Evolutionary conservation across 1,284 basidiomycete species (phyloP).

Genomic region (Fomitopsis schrenkii): DNA sequence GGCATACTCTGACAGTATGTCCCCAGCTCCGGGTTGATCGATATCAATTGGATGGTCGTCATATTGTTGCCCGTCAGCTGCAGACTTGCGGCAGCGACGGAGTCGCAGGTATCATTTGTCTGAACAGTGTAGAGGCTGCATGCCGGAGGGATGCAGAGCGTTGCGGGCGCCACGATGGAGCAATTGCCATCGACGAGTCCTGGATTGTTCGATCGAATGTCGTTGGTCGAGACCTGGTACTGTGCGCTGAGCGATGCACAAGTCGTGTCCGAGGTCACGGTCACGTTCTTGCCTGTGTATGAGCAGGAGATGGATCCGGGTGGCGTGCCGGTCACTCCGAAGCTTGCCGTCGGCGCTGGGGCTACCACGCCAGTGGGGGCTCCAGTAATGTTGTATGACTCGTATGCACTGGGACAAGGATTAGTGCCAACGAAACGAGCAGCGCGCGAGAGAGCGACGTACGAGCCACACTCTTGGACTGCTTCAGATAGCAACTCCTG

Average conservation of each 20-base stretch:
- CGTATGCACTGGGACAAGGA: neutral
- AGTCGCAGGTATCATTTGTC: constrained; percentile 8
- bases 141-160: constrained; percentile 3
- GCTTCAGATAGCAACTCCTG: neutral
- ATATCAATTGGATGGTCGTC: neutral
- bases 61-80: neutral
- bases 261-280: neutral
- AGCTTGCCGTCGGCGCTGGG: neutral
- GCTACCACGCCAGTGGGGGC: neutral
- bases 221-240: neutral
- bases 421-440: neutral
- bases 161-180: neutral
- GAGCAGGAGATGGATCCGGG: neutral
- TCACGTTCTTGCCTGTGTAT: neutral
- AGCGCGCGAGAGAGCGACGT: neutral
- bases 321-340: neutral
- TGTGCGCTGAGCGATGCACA: neutral
- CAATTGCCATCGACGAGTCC: constrained; percentile 1
- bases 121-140: constrained; percentile 9
- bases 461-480: neutral
- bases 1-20: neutral
- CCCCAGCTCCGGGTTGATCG: neutral
- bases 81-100: neutral
- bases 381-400: neutral
- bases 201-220: neutral